Evolutionary conservation across 192 early-diverging fungal species (phyloP).

Genomic region (Backusella psychrophila): DNA sequence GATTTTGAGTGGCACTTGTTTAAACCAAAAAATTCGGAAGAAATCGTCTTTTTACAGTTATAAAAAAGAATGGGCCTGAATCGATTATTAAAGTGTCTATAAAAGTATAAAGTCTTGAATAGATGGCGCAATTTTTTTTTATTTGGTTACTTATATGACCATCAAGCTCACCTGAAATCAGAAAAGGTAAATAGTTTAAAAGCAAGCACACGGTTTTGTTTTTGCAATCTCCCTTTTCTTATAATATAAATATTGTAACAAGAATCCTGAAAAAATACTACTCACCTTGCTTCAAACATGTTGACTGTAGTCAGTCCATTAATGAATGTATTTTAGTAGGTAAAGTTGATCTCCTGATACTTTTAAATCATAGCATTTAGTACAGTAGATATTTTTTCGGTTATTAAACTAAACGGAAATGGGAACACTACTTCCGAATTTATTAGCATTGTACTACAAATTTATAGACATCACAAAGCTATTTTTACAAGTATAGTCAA

Average conservation of each 20-base stretch:
- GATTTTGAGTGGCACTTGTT: too few relatives aligned
- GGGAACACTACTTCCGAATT: background rate
- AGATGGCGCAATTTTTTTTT: background rate
- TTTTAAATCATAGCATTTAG: too few relatives aligned
- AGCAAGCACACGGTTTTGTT: background rate
- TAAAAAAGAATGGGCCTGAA: too few relatives aligned
- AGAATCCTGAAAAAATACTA: background rate
- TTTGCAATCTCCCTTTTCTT: background rate
- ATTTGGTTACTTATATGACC: background rate
- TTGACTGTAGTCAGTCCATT: background rate
- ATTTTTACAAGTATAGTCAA: too few relatives aligned
- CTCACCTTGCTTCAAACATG: background rate
- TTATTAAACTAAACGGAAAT: background rate
- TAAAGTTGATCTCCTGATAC: background rate
- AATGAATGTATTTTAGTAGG: background rate
- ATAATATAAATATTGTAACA: background rate
- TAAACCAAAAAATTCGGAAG: too few relatives aligned
- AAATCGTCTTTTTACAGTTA: too few relatives aligned
- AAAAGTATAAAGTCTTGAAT: background rate
- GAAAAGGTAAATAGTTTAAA: background rate
- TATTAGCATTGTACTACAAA: background rate
- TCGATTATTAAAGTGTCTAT: too few relatives aligned
- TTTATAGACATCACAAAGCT: background rate
- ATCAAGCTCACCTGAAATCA: background rate
- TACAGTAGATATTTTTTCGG: too few relatives aligned